Percentiles rank a stretch among this genome's conserved stretches.
Conservation (phyloP, 441 rosid species). For the Brassica hybrid region DNA sequence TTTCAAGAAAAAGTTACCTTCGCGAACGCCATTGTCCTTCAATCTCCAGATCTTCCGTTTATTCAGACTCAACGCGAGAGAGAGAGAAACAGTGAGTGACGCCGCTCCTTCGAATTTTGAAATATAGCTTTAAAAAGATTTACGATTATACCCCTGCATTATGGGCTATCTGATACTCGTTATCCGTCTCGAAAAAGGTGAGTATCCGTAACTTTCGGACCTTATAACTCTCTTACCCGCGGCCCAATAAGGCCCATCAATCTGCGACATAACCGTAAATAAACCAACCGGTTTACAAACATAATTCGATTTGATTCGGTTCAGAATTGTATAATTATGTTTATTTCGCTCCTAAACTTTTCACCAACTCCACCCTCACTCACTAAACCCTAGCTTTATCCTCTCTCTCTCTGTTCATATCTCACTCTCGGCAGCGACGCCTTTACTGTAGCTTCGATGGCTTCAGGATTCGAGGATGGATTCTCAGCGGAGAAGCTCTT, state of each 20-base stretch:
- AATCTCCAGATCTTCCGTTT: slow-evolving; percentile 29
- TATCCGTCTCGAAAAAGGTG: neutral
- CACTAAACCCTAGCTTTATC: slow-evolving; percentile 40
- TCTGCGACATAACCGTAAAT: too few species aligned
- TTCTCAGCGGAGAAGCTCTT: slow-evolving; percentile 61
- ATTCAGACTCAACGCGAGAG: slow-evolving; percentile 14
- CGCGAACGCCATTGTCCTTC: slow-evolving; percentile 41
- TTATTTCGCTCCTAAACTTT: slow-evolving; percentile 12
- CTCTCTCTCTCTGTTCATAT: slow-evolving; percentile 3
- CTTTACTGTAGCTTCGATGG: too few species aligned
- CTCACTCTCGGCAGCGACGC: too few species aligned
- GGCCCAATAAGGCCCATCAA: slow-evolving; percentile 14
- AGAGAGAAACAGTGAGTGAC: slow-evolving; percentile 10
- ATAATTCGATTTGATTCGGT: slow-evolving; percentile 3
- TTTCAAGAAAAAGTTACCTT: slow-evolving; percentile 25
- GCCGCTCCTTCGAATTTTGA: slow-evolving; percentile 35
- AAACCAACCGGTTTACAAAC: neutral
- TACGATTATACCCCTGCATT: slow-evolving; percentile 23
- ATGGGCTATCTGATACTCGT: neutral
- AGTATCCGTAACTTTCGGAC: neutral
- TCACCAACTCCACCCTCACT: slow-evolving; percentile 14
- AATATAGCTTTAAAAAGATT: neutral
- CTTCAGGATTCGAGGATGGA: slow-evolving; percentile 65
- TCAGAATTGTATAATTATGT: too few species aligned
- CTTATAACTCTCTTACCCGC: neutral